Conservation (phyloP, 2,329 filamentous ascomycete species). For the Geosmithia putterillii region DNA sequence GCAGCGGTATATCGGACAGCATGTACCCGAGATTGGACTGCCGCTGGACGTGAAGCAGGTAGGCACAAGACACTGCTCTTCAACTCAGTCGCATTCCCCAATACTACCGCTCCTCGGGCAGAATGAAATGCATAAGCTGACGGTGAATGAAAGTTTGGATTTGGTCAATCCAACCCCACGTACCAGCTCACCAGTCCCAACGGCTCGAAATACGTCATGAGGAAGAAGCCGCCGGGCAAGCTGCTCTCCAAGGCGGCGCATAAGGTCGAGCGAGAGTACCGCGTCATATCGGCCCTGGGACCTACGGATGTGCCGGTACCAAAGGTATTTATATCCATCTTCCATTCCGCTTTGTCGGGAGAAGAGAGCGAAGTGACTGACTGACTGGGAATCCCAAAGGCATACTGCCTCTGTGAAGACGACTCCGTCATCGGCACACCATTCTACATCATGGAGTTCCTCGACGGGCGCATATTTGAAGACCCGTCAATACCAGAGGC, state of each 20-base stretch:
- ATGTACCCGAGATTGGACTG: not conserved
- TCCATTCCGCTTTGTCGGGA: not conserved
- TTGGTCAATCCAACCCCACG: constrained; percentile 3
- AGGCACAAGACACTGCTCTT: not conserved
- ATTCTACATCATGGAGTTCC: constrained; percentile 88
- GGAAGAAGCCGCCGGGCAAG: constrained; percentile 83
- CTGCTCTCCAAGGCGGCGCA: constrained; percentile 80
- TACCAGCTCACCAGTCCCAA: constrained; percentile 2
- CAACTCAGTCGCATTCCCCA: too few species aligned
- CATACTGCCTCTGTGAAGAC: constrained; percentile 72
- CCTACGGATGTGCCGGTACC: constrained; percentile 69
- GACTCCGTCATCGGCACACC: constrained; percentile 63
- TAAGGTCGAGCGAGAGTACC: constrained; percentile 81
- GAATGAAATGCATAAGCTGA: too few species aligned
- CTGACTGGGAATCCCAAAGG: constrained; percentile 9
- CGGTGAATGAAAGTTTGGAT: constrained; percentile 1
- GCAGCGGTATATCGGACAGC: not conserved
- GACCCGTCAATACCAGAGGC: constrained; percentile 48
- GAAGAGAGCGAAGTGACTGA: not conserved
- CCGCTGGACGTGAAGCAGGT: constrained; percentile 3
- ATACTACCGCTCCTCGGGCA: too few species aligned
- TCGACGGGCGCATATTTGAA: constrained; percentile 78
- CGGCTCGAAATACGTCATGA: constrained; percentile 46
- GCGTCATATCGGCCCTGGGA: constrained; percentile 66
- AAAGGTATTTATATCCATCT: constrained; percentile 14